A percentile compares a stretch with the other conserved stretches of the same genome.
phyloP scores from a whole-genome alignment of 1,284 basidiomycete species.

The Melampsora medusae region DNA sequence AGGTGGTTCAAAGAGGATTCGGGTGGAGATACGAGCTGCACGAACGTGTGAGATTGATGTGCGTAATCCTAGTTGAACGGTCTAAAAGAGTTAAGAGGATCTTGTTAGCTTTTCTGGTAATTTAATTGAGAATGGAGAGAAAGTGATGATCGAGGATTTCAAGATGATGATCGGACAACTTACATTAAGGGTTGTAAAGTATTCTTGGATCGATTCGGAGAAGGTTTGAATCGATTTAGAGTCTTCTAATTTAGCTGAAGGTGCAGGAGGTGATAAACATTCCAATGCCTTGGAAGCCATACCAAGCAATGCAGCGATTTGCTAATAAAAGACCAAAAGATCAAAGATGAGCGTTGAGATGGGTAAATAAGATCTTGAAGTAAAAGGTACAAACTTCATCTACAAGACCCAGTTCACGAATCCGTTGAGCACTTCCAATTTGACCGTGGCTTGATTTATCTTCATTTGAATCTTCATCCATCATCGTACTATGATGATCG shows the following conservation, averaged over 20 bases:
- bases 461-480: background rate
- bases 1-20: conserved; percentile 30
- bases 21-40: conserved; percentile 25
- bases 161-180: background rate
- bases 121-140: background rate
- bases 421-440: conserved; percentile 12
- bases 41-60: conserved; percentile 30
- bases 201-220: conserved; percentile 8
- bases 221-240: conserved; percentile 1
- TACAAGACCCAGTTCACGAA: conserved; percentile 17
- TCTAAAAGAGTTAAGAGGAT: background rate
- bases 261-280: background rate
- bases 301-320: conserved; percentile 16
- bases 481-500: background rate
- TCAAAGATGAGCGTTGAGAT: background rate
- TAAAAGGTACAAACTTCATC: conserved; percentile 16
- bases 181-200: conserved; percentile 31
- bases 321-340: background rate
- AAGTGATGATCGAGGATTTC: background rate
- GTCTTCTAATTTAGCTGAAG: background rate
- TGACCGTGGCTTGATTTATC: background rate
- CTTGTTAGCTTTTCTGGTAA: background rate
- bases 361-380: too few species aligned
- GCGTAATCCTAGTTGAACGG: conserved; percentile 24
- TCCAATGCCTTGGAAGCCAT: conserved; percentile 13